Percentiles rank a stretch among this genome's conserved stretches.
phyloP scores from a whole-genome alignment of 306 rosid genomes.

The Myrica gale region DNA sequence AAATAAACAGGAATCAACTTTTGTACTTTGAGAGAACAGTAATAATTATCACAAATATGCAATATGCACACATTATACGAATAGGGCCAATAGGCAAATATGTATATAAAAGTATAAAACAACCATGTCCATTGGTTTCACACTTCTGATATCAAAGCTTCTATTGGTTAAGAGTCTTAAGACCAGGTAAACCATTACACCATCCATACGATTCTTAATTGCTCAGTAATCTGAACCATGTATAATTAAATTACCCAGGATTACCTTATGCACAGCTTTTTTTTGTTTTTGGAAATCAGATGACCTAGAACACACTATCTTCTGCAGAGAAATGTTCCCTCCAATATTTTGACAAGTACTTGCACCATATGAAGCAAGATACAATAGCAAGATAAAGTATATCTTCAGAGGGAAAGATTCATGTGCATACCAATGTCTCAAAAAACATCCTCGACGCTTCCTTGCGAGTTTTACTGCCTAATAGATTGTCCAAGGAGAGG shows the following conservation, averaged over 20 bases:
- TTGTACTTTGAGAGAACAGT: too few relatives aligned
- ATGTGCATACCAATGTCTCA: constrained; percentile 67
- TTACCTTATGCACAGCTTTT: background rate
- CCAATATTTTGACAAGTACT: background rate
- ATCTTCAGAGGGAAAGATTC: background rate
- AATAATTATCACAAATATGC: too few relatives aligned
- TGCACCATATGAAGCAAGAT: background rate
- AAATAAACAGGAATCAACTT: too few relatives aligned
- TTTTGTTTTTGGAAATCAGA: background rate
- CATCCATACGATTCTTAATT: background rate
- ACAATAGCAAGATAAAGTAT: constrained; percentile 1
- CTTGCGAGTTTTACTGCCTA: constrained; percentile 67
- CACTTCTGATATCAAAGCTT: background rate
- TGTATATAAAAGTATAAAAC: too few relatives aligned
- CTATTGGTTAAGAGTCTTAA: background rate
- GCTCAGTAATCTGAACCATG: background rate
- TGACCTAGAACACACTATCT: background rate
- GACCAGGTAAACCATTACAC: background rate
- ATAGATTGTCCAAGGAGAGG: constrained; percentile 67
- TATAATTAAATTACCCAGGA: background rate
- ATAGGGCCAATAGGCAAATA: too few relatives aligned
- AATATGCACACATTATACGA: too few relatives aligned
- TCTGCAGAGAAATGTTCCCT: background rate
- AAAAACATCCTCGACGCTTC: constrained; percentile 83
- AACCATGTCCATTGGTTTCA: background rate